phyloP scores from a whole-genome alignment of 768 basidiomycete species.

The Coprinopsis sp. region DNA sequence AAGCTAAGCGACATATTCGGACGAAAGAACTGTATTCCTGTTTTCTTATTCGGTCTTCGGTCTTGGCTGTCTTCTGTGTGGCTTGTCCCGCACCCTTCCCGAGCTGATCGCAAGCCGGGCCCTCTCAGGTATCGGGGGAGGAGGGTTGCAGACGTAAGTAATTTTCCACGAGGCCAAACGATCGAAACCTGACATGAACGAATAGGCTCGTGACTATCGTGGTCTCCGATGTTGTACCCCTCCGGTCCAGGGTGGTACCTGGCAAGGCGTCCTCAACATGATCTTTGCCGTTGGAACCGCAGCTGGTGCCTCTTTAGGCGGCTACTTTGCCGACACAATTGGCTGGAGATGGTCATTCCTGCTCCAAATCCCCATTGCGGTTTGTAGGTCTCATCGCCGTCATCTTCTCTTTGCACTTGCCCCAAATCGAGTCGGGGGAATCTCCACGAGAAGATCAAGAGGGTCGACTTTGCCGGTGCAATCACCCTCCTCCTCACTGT shows the following conservation, averaged over 20 bases:
- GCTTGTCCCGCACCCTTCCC: conserved; percentile 48
- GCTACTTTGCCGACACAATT: conserved; percentile 55
- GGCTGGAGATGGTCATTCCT: conserved; percentile 72
- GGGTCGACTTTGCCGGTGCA: conserved; percentile 62
- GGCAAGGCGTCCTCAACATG: conserved; percentile 64
- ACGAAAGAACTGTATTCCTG: conserved; percentile 50
- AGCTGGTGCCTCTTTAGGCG: conserved; percentile 59
- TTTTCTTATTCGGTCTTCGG: conserved; percentile 53
- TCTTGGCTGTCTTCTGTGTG: conserved; percentile 49
- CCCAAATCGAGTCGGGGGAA: conserved; percentile 34
- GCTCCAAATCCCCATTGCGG: conserved; percentile 52
- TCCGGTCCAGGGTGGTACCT: conserved; percentile 62
- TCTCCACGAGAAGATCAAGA: conserved; percentile 47
- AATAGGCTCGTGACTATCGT: conserved; percentile 57
- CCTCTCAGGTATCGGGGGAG: conserved; percentile 56
- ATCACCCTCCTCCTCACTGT: conserved; percentile 49
- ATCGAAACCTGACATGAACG: neutral
- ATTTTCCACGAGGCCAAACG: neutral
- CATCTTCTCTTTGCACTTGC: conserved; percentile 50
- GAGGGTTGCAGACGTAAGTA: conserved; percentile 58
- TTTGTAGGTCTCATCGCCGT: conserved; percentile 52
- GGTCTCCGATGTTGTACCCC: conserved; percentile 60
- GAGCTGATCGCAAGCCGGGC: conserved; percentile 50
- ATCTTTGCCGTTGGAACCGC: conserved; percentile 55
- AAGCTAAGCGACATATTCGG: conserved; percentile 67